phyloP scores from a whole-genome alignment of 139 green algal genomes.

The Eudorina sp. region DNA sequence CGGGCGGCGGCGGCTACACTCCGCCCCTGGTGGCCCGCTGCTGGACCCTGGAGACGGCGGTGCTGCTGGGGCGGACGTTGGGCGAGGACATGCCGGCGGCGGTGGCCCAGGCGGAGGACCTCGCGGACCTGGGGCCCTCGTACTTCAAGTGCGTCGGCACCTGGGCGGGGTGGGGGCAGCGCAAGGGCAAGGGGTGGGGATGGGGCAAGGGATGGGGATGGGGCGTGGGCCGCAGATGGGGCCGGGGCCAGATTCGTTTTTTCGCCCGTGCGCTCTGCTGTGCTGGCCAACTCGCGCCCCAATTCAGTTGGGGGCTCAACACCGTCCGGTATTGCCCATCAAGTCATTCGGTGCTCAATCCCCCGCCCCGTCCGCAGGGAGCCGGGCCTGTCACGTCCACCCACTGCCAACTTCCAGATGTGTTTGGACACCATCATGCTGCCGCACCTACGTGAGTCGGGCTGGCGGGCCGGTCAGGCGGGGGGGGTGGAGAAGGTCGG shows the following conservation, averaged over 20 bases:
- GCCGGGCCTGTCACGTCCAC: background rate
- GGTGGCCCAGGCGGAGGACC: slow-evolving; percentile 26
- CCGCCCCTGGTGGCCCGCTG: slow-evolving; percentile 32
- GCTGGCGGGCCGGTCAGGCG: background rate
- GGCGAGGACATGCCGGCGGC: slow-evolving; percentile 26
- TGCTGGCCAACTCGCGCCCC: too few species aligned
- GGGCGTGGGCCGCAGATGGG: background rate
- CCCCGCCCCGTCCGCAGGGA: background rate
- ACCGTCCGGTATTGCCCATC: too few species aligned
- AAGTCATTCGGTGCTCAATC: too few species aligned
- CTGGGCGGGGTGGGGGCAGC: background rate
- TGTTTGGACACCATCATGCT: slow-evolving; percentile 40
- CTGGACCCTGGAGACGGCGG: slow-evolving; percentile 45
- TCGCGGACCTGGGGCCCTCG: slow-evolving; percentile 34
- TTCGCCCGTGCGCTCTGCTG: too few species aligned
- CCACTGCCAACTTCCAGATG: slow-evolving; percentile 21
- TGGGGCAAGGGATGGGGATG: background rate
- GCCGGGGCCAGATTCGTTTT: too few species aligned
- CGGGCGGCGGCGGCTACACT: slow-evolving; percentile 42
- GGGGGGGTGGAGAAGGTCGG: background rate
- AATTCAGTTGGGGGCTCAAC: too few species aligned
- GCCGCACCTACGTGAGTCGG: slow-evolving; percentile 21
- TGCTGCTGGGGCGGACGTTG: slow-evolving; percentile 36
- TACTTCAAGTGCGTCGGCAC: slow-evolving; percentile 29
- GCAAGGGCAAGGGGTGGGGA: background rate